phyloP scores from a whole-genome alignment of 345 rosid genomes.

The Sonneratia alba region DNA sequence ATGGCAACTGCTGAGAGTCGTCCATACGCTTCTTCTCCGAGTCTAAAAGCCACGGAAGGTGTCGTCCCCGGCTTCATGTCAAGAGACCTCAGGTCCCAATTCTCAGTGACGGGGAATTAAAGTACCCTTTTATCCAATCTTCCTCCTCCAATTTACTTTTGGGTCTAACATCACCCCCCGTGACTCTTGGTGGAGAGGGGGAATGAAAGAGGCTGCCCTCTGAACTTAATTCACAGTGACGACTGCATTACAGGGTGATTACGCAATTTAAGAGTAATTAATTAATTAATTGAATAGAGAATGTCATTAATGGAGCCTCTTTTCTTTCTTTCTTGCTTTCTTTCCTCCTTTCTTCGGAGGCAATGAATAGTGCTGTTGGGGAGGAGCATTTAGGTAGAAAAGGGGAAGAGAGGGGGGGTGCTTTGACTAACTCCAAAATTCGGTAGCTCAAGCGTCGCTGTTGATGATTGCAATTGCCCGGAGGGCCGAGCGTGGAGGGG shows the following conservation, averaged over 20 bases:
- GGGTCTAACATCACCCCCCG: too few species aligned
- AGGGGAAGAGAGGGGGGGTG: neutral
- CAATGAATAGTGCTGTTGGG: neutral
- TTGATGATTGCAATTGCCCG: neutral
- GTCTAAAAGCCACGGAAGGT: neutral
- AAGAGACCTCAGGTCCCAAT: too few species aligned
- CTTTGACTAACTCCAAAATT: conserved; percentile 11
- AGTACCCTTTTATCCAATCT: too few species aligned
- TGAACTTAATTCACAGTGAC: conserved; percentile 17
- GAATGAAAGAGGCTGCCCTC: neutral
- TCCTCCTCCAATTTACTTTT: too few species aligned
- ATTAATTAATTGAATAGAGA: neutral
- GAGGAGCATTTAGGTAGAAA: conserved; percentile 1
- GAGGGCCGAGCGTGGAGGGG: neutral
- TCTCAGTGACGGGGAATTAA: too few species aligned
- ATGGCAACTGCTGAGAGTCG: neutral
- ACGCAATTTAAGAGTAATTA: conserved; percentile 17
- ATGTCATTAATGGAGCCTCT: neutral
- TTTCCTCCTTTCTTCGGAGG: neutral
- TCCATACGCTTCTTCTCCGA: neutral
- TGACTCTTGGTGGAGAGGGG: too few species aligned
- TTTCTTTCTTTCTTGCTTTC: too few species aligned
- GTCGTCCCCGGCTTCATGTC: too few species aligned
- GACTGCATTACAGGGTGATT: conserved; percentile 26
- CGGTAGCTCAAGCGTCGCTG: conserved; percentile 40